Percentiles rank a stretch among this genome's conserved stretches.
phyloP scores from a whole-genome alignment of 1,284 basidiomycete genomes.

The Mrakiaceae sp. region DNA sequence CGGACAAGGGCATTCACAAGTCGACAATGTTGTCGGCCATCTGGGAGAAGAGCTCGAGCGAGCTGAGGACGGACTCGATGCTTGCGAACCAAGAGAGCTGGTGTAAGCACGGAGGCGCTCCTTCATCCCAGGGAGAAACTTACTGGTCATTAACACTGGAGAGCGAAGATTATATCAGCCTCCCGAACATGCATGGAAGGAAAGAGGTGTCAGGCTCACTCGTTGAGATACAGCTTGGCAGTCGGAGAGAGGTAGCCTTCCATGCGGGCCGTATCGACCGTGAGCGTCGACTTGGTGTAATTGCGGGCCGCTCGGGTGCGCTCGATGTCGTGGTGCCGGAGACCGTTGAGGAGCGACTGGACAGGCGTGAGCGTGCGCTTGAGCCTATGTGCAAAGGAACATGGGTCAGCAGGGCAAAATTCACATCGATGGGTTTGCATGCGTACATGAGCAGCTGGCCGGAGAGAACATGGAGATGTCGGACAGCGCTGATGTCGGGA shows the following conservation, averaged over 20 bases:
- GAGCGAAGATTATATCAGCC: too few relatives aligned
- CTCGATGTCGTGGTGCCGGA: conserved; percentile 17
- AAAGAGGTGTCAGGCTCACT: neutral
- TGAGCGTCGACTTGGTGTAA: neutral
- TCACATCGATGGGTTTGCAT: neutral
- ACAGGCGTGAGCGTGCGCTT: conserved; percentile 19
- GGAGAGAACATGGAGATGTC: conserved; percentile 10
- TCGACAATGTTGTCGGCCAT: conserved; percentile 8
- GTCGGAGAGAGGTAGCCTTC: conserved; percentile 1
- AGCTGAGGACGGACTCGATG: conserved; percentile 6
- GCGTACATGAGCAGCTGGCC: neutral
- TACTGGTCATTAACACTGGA: neutral
- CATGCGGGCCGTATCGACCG: neutral
- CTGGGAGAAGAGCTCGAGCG: conserved; percentile 8
- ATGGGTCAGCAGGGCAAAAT: neutral
- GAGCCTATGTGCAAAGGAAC: conserved; percentile 1
- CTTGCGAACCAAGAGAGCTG: neutral
- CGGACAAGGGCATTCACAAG: neutral
- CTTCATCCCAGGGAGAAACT: neutral
- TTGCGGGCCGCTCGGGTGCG: neutral
- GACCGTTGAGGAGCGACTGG: conserved; percentile 15
- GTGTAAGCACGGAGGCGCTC: neutral
- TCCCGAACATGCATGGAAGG: too few relatives aligned
- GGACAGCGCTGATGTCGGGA: conserved; percentile 19
- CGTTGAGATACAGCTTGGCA: conserved; percentile 10